Conservation (phyloP, 2,329 filamentous ascomycete species). For the Rosellinia necatrix region DNA sequence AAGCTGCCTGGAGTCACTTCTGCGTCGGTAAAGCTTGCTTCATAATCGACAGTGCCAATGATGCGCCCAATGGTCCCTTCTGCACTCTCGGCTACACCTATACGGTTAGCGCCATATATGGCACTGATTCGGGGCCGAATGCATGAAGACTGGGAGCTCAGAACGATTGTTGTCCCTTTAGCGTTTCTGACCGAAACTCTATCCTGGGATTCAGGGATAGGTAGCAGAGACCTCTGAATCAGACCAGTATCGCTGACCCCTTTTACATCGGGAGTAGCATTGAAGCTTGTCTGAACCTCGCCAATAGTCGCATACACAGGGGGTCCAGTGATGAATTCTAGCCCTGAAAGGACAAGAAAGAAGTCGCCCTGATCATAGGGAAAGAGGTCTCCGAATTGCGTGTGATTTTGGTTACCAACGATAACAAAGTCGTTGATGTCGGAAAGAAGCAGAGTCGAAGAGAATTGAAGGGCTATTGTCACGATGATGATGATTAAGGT, state of each 20-base stretch:
- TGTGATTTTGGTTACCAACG: conserved; percentile 3
- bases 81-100: neutral
- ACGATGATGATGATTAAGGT: neutral
- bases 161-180: conserved; percentile 3
- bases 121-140: conserved; percentile 18
- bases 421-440: conserved; percentile 14
- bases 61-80: neutral
- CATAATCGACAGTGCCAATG: neutral
- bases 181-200: conserved; percentile 6
- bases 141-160: conserved; percentile 15
- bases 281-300: neutral
- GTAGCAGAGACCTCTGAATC: conserved; percentile 21
- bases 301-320: conserved; percentile 13
- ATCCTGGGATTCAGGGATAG: neutral
- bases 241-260: conserved; percentile 23
- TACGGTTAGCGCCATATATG: neutral
- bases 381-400: neutral
- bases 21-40: neutral
- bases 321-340: neutral
- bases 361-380: neutral
- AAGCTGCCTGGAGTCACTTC: neutral
- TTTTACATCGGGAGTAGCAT: neutral
- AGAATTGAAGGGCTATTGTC: conserved; percentile 20
- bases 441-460: conserved; percentile 23
- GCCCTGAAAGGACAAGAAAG: too few species aligned